phyloP scores from a whole-genome alignment of 495 filamentous ascomycete species.

The Neurospora discreta region DNA sequence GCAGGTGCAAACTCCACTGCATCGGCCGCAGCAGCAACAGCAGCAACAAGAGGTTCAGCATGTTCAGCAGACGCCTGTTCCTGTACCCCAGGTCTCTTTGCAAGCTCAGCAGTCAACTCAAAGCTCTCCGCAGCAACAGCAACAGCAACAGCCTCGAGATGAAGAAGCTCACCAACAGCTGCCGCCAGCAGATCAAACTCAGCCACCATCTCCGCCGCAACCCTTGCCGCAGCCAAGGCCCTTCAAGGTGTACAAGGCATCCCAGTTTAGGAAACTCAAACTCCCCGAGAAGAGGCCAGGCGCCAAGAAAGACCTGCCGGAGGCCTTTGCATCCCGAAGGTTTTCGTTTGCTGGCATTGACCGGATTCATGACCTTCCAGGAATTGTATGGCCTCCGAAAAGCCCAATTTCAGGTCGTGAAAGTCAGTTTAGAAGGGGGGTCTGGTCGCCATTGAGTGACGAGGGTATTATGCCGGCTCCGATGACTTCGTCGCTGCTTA shows the following conservation, averaged over 20 bases:
- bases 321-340: not conserved
- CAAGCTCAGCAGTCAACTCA: not conserved
- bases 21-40: not conserved
- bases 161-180: slow-evolving; percentile 1
- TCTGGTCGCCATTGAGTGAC: slow-evolving; percentile 17
- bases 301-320: not conserved
- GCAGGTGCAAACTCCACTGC: not conserved
- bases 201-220: not conserved
- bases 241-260: not conserved
- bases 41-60: not conserved
- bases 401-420: slow-evolving; percentile 26
- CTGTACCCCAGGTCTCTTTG: not conserved
- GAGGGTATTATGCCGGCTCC: slow-evolving; percentile 10
- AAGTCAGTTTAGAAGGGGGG: slow-evolving; percentile 19
- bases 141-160: slow-evolving; percentile 5
- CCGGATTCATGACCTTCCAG: slow-evolving; percentile 16
- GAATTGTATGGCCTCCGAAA: slow-evolving; percentile 27
- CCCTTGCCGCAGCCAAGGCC: not conserved
- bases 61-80: not conserved
- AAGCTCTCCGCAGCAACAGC: slow-evolving; percentile 1
- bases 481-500: slow-evolving; percentile 21
- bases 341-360: not conserved
- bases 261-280: not conserved
- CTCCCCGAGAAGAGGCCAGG: not conserved
- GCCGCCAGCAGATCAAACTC: not conserved